Conservation (phyloP, 2,329 filamentous ascomycete species). For the Nannizzia gypsea region DNA sequence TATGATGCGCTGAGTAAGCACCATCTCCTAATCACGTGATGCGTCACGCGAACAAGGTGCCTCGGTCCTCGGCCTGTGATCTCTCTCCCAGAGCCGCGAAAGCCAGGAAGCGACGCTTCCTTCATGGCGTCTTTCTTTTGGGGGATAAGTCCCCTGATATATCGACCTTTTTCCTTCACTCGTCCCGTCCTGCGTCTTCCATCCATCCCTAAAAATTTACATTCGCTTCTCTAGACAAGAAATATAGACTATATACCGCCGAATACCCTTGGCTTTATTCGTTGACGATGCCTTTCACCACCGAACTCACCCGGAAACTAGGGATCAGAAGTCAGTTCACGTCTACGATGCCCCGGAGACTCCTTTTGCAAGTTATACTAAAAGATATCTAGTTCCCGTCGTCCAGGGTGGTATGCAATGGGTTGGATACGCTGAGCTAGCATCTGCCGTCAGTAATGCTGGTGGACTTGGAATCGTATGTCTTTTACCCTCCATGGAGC, state of each 20-base stretch:
- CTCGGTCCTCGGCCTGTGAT: constrained; percentile 10
- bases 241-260: background rate
- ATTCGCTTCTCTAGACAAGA: background rate
- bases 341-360: background rate
- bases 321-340: constrained; percentile 36
- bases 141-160: background rate
- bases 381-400: constrained; percentile 30
- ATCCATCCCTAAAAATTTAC: background rate
- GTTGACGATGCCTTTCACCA: constrained; percentile 50
- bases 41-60: background rate
- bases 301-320: constrained; percentile 49
- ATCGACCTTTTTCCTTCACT: background rate
- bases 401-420: constrained; percentile 46
- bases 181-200: background rate
- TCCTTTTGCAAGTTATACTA: background rate
- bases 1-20: too few species aligned
- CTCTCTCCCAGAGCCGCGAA: background rate
- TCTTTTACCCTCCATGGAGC: background rate
- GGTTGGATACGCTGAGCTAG: constrained; percentile 44
- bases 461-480: constrained; percentile 42
- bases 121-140: background rate
- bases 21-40: background rate
- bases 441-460: constrained; percentile 43
- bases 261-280: background rate
- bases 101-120: background rate